phyloP scores from a whole-genome alignment of 208 protist species.

The Spongospora subterranea region DNA sequence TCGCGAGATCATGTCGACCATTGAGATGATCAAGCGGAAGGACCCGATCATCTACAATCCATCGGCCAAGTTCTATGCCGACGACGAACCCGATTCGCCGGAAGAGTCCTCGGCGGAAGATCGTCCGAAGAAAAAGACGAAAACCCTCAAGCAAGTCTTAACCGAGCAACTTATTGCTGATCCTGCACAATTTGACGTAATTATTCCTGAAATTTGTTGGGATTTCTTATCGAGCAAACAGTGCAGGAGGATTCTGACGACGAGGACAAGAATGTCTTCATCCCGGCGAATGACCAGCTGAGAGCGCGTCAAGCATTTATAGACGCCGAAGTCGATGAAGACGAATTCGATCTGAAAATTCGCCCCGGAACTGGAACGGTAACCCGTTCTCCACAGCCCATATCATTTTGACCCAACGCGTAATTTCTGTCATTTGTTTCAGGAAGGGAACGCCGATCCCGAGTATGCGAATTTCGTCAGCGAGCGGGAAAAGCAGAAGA shows the following conservation, averaged over 20 bases:
- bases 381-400: too few species aligned
- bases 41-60: conserved; percentile 34
- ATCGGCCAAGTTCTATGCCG: background rate
- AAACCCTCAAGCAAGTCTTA: conserved; percentile 10
- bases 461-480: background rate
- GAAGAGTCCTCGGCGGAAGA: background rate
- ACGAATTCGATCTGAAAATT: background rate
- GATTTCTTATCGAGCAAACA: background rate
- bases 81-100: background rate
- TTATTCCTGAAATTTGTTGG: too few species aligned
- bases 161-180: background rate
- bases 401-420: too few species aligned
- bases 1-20: background rate
- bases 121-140: background rate
- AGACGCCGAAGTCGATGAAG: conserved; percentile 5
- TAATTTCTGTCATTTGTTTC: too few species aligned
- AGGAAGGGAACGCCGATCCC: background rate
- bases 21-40: background rate
- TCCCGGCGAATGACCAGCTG: background rate
- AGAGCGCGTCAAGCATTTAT: background rate
- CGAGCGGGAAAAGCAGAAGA: too few species aligned
- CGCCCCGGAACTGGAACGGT: background rate
- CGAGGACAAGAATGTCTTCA: background rate
- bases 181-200: background rate
- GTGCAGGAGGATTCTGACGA: background rate